These are phyloP conservation scores for Lactifluus piperatus DNA, from an alignment of 768 basidiomycete species.

Conservation along the genomic window DNA sequence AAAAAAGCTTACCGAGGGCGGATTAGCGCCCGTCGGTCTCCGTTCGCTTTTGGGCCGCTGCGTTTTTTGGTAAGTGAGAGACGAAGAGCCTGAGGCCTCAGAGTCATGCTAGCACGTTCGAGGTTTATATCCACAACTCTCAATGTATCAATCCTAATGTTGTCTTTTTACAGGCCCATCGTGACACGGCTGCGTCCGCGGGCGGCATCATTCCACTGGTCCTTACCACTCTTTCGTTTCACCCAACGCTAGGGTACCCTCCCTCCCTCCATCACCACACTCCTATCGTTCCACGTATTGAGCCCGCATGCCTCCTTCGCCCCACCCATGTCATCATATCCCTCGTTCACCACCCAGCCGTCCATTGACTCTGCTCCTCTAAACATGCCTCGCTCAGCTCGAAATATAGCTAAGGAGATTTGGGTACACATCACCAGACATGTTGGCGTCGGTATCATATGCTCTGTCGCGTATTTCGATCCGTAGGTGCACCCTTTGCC, in stretches of 20 bases:
- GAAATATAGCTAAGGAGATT: constrained; percentile 7
- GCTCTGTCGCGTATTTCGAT: constrained; percentile 84
- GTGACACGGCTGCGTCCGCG: neutral
- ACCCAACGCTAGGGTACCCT: constrained; percentile 8
- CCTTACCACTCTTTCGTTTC: constrained; percentile 18
- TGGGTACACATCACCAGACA: constrained; percentile 49
- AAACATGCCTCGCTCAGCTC: neutral
- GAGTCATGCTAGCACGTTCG: neutral
- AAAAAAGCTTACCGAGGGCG: too few relatives aligned
- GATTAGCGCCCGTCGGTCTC: too few relatives aligned
- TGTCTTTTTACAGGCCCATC: neutral
- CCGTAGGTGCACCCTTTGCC: constrained; percentile 44
- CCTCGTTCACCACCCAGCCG: neutral
- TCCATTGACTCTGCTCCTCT: neutral
- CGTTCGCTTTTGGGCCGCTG: too few relatives aligned
- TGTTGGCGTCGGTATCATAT: constrained; percentile 78
- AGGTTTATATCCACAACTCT: too few relatives aligned
- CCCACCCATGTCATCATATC: constrained; percentile 8
- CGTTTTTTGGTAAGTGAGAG: neutral
- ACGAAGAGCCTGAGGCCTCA: neutral
- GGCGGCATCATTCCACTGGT: neutral
- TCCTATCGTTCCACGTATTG: neutral
- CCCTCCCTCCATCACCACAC: neutral
- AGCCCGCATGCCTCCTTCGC: constrained; percentile 8
- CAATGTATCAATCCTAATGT: too few relatives aligned